Conservation (phyloP, 352 stramenopile species). For the Phytophthora quininea region DNA sequence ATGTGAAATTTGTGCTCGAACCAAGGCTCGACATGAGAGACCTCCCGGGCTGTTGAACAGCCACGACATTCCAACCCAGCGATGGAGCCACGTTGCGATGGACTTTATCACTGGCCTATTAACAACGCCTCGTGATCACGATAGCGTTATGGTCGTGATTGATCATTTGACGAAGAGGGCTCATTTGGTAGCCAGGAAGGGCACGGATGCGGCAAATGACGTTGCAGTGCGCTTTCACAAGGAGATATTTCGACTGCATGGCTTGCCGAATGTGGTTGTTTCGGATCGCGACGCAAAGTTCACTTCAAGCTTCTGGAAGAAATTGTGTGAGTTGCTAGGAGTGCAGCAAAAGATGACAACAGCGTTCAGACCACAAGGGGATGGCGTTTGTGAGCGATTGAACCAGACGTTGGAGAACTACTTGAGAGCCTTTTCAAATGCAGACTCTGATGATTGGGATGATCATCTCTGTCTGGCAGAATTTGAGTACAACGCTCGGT, state of each 20-base stretch:
- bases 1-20: background rate
- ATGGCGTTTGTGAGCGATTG: conserved; percentile 7
- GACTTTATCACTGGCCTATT: background rate
- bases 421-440: conserved; percentile 5
- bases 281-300: conserved; percentile 21
- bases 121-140: background rate
- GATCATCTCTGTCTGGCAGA: conserved; percentile 4
- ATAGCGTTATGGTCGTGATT: conserved; percentile 14
- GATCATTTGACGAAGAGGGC: conserved; percentile 15
- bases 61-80: background rate
- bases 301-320: conserved; percentile 11
- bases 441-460: conserved; percentile 16
- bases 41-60: background rate
- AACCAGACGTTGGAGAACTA: conserved; percentile 18
- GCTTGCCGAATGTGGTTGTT: conserved; percentile 15
- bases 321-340: conserved; percentile 7
- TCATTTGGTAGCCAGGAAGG: conserved; percentile 7
- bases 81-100: background rate
- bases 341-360: conserved; percentile 18
- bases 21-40: background rate
- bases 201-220: conserved; percentile 5
- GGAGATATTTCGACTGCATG: conserved; percentile 15
- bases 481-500: conserved; percentile 18
- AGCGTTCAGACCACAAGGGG: conserved; percentile 9
- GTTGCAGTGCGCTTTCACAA: conserved; percentile 20